Percentiles rank a stretch among this genome's conserved stretches.
These are phyloP conservation scores for Pichia exigua DNA, from an alignment of 805 yeast species.

Conservation along the genomic window DNA sequence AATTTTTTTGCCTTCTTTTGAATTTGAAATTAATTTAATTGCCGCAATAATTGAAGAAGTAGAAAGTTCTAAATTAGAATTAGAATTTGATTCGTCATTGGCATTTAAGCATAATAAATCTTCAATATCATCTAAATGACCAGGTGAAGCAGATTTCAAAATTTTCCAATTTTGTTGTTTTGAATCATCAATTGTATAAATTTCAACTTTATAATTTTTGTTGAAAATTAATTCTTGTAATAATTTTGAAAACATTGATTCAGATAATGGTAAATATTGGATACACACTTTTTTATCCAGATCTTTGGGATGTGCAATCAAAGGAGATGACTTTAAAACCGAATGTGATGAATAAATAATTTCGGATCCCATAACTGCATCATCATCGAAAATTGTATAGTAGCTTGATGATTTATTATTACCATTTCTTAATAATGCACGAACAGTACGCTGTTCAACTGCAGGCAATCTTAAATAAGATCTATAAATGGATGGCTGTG, in stretches of 20 bases:
- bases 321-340: constrained; percentile 48
- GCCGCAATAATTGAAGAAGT: constrained; percentile 45
- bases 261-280: constrained; percentile 68
- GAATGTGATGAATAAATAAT: constrained; percentile 75
- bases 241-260: constrained; percentile 60
- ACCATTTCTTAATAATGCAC: constrained; percentile 42
- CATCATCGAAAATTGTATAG: constrained; percentile 63
- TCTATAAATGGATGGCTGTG: constrained; percentile 9
- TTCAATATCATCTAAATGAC: constrained; percentile 74
- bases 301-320: constrained; percentile 27
- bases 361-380: constrained; percentile 80
- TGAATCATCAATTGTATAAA: constrained; percentile 34
- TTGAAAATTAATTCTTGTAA: constrained; percentile 62
- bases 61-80: constrained; percentile 13
- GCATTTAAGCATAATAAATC: constrained; percentile 40
- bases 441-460: constrained; percentile 43
- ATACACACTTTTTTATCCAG: constrained; percentile 33
- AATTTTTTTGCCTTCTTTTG: constrained; percentile 41
- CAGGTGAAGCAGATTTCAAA: constrained; percentile 71
- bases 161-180: constrained; percentile 56
- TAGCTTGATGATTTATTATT: constrained; percentile 65
- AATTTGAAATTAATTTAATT: constrained; percentile 33
- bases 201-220: constrained; percentile 68
- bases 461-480: constrained; percentile 39
- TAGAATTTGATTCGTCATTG: constrained; percentile 25